These are phyloP conservation scores for Cercospora sojina DNA, from an alignment of 2,329 filamentous ascomycete genomes.

Conservation along the genomic window DNA sequence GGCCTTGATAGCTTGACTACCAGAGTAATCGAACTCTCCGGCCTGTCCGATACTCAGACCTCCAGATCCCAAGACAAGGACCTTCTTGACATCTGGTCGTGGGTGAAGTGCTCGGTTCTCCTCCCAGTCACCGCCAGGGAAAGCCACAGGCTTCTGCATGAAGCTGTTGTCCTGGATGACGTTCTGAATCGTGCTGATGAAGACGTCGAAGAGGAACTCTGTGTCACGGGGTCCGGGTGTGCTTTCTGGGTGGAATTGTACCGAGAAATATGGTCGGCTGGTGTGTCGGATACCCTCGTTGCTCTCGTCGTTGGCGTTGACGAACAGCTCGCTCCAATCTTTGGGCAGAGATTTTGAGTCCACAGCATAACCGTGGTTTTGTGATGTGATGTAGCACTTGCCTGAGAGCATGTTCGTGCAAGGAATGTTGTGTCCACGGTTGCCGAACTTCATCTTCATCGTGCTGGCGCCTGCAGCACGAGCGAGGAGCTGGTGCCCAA, in stretches of 20 bases:
- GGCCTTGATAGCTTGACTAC: constrained; percentile 97
- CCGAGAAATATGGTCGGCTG: constrained; percentile 89
- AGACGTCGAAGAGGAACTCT: constrained; percentile 95
- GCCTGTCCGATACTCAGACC: constrained; percentile 97
- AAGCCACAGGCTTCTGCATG: constrained; percentile 72
- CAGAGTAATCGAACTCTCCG: constrained; percentile 98
- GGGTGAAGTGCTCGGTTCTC: constrained; percentile 78
- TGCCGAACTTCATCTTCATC: constrained; percentile 98
- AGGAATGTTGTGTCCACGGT: constrained; percentile 97
- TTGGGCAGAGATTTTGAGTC: constrained; percentile 71
- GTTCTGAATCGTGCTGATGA: constrained; percentile 78
- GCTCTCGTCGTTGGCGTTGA: constrained; percentile 96
- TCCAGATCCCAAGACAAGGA: constrained; percentile 88
- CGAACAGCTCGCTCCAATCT: constrained; percentile 90
- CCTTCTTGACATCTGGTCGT: constrained; percentile 85
- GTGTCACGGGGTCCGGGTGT: constrained; percentile 93
- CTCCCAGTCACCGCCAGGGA: constrained; percentile 78
- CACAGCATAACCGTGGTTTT: constrained; percentile 96
- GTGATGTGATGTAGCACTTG: constrained; percentile 97
- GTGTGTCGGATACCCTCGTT: constrained; percentile 96
- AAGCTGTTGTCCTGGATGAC: constrained; percentile 66
- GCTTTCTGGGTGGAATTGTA: constrained; percentile 99
- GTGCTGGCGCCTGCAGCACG: constrained; percentile 83
- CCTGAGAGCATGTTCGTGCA: constrained; percentile 95
- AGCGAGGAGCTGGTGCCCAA: constrained; percentile 90